Evolutionary conservation across 208 protist genomes (phyloP).

Genomic region (Phytomonas serpens): DNA sequence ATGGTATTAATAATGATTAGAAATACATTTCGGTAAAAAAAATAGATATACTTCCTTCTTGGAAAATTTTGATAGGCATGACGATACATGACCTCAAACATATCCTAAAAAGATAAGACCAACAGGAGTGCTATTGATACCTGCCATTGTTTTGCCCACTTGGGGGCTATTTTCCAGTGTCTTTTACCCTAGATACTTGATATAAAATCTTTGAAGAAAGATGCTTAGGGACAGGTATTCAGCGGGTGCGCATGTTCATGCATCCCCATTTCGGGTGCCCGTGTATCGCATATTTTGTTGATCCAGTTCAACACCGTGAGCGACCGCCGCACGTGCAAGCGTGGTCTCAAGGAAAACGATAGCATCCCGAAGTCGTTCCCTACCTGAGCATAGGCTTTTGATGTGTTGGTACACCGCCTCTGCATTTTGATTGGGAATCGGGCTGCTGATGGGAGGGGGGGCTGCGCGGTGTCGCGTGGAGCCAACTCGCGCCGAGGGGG

Average conservation of each 20-base stretch:
- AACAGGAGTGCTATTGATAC: neutral
- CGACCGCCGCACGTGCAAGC: neutral
- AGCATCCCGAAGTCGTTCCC: neutral
- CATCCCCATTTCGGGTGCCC: neutral
- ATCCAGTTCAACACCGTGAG: neutral
- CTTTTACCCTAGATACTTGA: neutral
- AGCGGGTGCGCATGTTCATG: neutral
- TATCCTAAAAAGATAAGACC: neutral
- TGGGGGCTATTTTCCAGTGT: neutral
- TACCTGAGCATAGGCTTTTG: neutral
- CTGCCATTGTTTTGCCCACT: neutral
- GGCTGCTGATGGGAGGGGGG: neutral
- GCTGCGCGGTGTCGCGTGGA: neutral
- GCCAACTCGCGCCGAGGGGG: too few species aligned
- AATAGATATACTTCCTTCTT: neutral
- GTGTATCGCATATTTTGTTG: neutral
- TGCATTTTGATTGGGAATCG: neutral
- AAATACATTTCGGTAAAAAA: neutral
- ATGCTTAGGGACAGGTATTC: neutral
- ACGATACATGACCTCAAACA: neutral
- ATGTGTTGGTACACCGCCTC: neutral
- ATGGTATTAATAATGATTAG: constrained; percentile 2
- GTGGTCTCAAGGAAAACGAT: neutral
- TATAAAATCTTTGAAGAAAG: neutral
- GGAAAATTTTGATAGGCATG: neutral